phyloP scores from a whole-genome alignment of 2,329 filamentous ascomycete genomes.

The Hypomyces perniciosus region DNA sequence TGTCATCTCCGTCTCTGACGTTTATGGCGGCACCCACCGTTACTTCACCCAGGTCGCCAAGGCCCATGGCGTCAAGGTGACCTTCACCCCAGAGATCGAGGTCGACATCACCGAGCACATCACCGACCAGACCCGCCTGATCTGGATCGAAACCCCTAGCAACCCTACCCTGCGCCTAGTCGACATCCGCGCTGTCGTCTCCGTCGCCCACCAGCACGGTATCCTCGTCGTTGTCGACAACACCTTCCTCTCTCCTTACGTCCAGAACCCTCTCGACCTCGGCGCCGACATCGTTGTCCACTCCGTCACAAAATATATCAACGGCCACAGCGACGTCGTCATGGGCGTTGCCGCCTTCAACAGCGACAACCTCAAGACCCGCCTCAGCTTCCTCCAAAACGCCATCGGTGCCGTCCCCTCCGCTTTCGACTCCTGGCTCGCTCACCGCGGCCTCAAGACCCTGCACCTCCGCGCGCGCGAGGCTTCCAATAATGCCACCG shows the following conservation, averaged over 20 bases:
- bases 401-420: constrained; percentile 93
- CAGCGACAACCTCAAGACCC: constrained; percentile 67
- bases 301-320: constrained; percentile 98
- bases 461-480: constrained; percentile 87
- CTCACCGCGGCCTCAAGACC: constrained; percentile 93
- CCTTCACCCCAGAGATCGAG: constrained; percentile 90
- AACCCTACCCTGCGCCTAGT: constrained; percentile 92
- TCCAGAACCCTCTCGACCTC: constrained; percentile 92
- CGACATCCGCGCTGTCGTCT: constrained; percentile 81
- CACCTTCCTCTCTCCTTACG: constrained; percentile 93
- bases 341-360: constrained; percentile 98
- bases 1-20: constrained; percentile 92
- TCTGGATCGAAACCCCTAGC: constrained; percentile 92
- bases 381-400: constrained; percentile 89
- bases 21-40: constrained; percentile 95
- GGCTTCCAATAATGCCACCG: constrained; percentile 73
- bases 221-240: constrained; percentile 98
- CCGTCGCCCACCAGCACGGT: constrained; percentile 77
- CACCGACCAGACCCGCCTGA: constrained; percentile 79
- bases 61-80: constrained; percentile 89
- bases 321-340: constrained; percentile 91
- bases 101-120: constrained; percentile 81
- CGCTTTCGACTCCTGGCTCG: constrained; percentile 95
- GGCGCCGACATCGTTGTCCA: constrained; percentile 96
- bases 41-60: constrained; percentile 98